A percentile compares a stretch with the other conserved stretches of the same genome.
Evolutionary conservation across 73 alveolate genomes (phyloP).

Genomic region (Urostyla sp.): DNA sequence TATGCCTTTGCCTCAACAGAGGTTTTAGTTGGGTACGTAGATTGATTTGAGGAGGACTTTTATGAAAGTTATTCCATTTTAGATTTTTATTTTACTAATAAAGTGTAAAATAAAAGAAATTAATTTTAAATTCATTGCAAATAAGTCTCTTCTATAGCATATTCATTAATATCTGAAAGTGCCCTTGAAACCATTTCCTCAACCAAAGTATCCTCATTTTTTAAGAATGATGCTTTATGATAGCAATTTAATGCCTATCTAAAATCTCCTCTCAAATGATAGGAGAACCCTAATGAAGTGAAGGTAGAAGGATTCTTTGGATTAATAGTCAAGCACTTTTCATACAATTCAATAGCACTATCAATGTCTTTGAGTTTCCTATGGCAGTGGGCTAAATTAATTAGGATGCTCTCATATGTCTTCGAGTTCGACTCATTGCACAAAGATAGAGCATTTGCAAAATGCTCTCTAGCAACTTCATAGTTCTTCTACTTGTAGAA

Average conservation of each 20-base stretch:
- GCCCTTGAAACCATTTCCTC: conserved; percentile 92
- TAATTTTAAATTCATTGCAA: neutral
- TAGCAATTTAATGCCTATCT: conserved; percentile 90
- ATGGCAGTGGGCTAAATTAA: conserved; percentile 94
- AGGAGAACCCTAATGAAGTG: conserved; percentile 90
- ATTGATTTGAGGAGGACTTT: no score
- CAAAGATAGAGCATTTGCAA: conserved; percentile 82
- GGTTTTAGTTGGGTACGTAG: no score
- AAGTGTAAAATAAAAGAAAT: neutral
- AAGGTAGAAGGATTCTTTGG: conserved; percentile 87
- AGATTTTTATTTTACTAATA: no score
- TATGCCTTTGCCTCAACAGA: neutral
- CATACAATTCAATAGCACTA: conserved; percentile 74
- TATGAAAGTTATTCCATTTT: no score
- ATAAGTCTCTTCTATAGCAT: conserved; percentile 38
- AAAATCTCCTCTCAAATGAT: conserved; percentile 78
- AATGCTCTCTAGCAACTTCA: conserved; percentile 87
- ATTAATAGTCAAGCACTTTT: conserved; percentile 83
- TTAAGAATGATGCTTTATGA: conserved; percentile 93
- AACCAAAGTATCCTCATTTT: conserved; percentile 89
- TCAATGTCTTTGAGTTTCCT: conserved; percentile 83
- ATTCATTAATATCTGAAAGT: conserved; percentile 79
- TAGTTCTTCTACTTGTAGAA: conserved; percentile 85
- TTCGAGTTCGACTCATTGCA: conserved; percentile 90
- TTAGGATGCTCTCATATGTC: conserved; percentile 87